Evolutionary conservation across 768 basidiomycete genomes (phyloP).

Genomic region (Infundibulicybe gibba): DNA sequence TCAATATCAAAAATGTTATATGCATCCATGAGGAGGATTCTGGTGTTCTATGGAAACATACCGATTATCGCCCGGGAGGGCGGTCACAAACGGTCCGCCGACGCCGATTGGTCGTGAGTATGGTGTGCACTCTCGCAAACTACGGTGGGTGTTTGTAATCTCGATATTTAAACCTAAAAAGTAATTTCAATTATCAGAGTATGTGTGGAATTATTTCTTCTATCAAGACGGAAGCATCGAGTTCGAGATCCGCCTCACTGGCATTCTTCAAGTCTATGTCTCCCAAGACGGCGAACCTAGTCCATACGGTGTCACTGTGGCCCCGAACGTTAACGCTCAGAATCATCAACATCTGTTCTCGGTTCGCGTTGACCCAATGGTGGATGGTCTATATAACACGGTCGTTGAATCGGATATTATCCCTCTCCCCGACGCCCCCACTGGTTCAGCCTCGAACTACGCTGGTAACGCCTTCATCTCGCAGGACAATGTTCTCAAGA

Average conservation of each 20-base stretch:
- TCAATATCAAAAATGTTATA: slow-evolving; percentile 79
- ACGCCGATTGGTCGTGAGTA: slow-evolving; percentile 83
- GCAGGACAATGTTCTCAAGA: slow-evolving; percentile 55
- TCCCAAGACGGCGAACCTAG: slow-evolving; percentile 57
- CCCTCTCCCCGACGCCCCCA: slow-evolving; percentile 55
- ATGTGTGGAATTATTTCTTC: slow-evolving; percentile 85
- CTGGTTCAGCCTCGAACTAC: slow-evolving; percentile 76
- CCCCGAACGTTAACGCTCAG: slow-evolving; percentile 79
- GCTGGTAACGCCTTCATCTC: slow-evolving; percentile 83
- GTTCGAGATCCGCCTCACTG: slow-evolving; percentile 80
- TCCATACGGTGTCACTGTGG: slow-evolving; percentile 72
- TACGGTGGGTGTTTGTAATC: slow-evolving; percentile 51
- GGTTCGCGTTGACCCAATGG: slow-evolving; percentile 78
- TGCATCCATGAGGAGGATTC: slow-evolving; percentile 95
- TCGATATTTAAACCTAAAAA: slow-evolving; percentile 1
- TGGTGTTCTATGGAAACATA: slow-evolving; percentile 89
- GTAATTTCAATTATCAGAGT: slow-evolving; percentile 53
- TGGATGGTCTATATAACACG: slow-evolving; percentile 81
- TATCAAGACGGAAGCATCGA: slow-evolving; percentile 91
- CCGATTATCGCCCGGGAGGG: slow-evolving; percentile 83
- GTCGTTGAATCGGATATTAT: slow-evolving; percentile 81
- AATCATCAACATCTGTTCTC: slow-evolving; percentile 81
- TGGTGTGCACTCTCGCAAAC: slow-evolving; percentile 89
- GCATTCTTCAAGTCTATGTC: slow-evolving; percentile 76
- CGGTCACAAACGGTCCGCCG: slow-evolving; percentile 76